Evolutionary conservation across 106 monocot species (phyloP), one percentile per base, ranked within the genome.

Genomic region (Gastrodia elata): DNA sequence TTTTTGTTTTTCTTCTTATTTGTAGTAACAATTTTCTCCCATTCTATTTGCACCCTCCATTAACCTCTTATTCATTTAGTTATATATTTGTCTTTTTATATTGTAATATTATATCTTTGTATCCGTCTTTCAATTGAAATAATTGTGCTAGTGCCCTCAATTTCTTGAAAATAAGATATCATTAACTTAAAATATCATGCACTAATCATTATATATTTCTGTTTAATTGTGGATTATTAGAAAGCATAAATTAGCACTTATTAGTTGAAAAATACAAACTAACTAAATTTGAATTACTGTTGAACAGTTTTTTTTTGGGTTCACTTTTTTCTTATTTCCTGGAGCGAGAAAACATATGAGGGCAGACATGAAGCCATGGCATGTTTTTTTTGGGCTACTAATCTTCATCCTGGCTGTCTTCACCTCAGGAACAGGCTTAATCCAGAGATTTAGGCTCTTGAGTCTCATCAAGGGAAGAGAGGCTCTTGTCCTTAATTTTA

Each of bases 391-490:
- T 26, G 84, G 84, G 0, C 2, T 77, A 20, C 56, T 55, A 5
- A 73, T 84, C 44, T 84, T 84, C 70, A 10, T 77, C 20, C 46
- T 80, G 73, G 77, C 73, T 1, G 49, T 84, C 3, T 44, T 55
- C 73, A 73, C 73, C 9, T 73, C 84, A 11, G 84, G 71, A 64
- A 80, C 74, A 1, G 84, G 84, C 10, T 35, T 84, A 35, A 44
- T 55, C 6, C 58, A 74, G 74, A 84, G 68, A 39, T 72, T 73
- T 38, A 20, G 55, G 38, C 38, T 58, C 68, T 16, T 44, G 18
- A 8, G 5, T 0, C 73, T 80, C 41, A 2, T 44, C 6, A 65
- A 22, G 16, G 77, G 72, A 6, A 77, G 58, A 4, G 73, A 84
- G 68, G 73, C 77, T 0, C 43, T 69, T 13, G 4, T 84, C 4